Conservation (phyloP, 129 eudicot species). For the Centella asiatica region DNA sequence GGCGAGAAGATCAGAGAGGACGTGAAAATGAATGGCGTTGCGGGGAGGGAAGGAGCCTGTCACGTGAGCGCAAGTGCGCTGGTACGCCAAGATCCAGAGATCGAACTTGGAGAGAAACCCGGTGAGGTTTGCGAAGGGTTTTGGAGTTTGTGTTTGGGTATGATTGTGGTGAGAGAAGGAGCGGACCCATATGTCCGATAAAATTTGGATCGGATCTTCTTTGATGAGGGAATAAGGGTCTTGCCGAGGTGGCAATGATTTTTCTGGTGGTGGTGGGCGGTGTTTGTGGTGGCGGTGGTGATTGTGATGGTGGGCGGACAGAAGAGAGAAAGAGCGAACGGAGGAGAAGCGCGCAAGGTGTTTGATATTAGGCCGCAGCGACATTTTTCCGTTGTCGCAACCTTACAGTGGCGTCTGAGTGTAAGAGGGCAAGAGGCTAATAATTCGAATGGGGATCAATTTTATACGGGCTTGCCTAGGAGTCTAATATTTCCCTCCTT, state of each 20-base stretch:
- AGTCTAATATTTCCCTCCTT: too few species aligned
- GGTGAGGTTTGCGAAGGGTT: conserved; percentile 58
- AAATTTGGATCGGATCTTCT: conserved; percentile 72
- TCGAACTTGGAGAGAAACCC: conserved; percentile 75
- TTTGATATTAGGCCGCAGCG: conserved; percentile 49
- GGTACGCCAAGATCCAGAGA: conserved; percentile 91
- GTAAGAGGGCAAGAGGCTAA: neutral
- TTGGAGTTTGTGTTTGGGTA: conserved; percentile 16
- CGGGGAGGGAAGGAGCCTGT: conserved; percentile 74
- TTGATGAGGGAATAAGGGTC: conserved; percentile 58
- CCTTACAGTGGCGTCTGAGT: neutral
- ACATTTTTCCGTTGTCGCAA: conserved; percentile 23
- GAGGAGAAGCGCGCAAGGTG: conserved; percentile 39
- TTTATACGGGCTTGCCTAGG: neutral
- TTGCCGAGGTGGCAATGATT: conserved; percentile 20
- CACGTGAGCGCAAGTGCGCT: conserved; percentile 82
- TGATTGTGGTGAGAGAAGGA: conserved; percentile 43
- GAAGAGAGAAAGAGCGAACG: conserved; percentile 29
- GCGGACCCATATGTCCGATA: conserved; percentile 72
- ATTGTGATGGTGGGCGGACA: conserved; percentile 13
- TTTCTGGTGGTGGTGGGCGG: conserved; percentile 14
- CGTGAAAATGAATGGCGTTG: conserved; percentile 43
- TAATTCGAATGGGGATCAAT: neutral
- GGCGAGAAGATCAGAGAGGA: conserved; percentile 46
- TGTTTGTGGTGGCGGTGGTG: conserved; percentile 15